Base-by-base conservation (phyloP, 176 grass and related monocot species). In the Urochloa ruziziensis region DNA sequence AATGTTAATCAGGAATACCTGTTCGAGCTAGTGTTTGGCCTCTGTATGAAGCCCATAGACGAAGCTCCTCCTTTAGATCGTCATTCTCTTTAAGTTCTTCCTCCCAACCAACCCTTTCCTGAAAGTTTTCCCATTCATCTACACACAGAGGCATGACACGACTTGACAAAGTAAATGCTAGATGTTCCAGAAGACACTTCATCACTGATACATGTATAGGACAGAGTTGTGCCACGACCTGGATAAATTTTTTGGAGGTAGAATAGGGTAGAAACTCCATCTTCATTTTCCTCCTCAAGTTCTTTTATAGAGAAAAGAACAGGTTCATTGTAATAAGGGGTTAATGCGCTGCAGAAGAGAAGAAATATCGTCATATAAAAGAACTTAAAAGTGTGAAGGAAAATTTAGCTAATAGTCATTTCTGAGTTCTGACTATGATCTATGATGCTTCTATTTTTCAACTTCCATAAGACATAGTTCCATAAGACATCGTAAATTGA, bases 211-310 rank as follows among this genome's bases (percentile, higher is more conserved):
- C 40, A 76, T 27, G 73, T 72, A 42, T 63, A 76, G 34, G 79
- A 47, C 18, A 82, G 11, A 80, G 16, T 74, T 89, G 15, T 62
- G 56, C 23, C 5, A 76, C 42, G 49, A 97, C 94, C 94, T 92
- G 94, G 94, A 77, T 90, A 97, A 61, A 97, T 97, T 90, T 97
- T 97, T 63, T 97, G 88, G 75, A 97, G 87, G 83, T 97, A 97
- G 81, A 97, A 97, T 64, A 97, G 83, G 57, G 83, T 97, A 74
- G 94, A 97, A 85, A 97, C 92, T 74, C 94, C 92, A 78, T 97
- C 94, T 65, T 94, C 94, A 86, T 97, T 97, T 94, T 91, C 82
- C 47, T 91, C 92, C 40, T 92, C 35, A 75, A 97, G 92, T 17
- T 94, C 80, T 81, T 89, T 86, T 79, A 83, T 84, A 60, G 92